phyloP scores from a whole-genome alignment of 768 basidiomycete genomes.

The Hygrophorus pudorinus region DNA sequence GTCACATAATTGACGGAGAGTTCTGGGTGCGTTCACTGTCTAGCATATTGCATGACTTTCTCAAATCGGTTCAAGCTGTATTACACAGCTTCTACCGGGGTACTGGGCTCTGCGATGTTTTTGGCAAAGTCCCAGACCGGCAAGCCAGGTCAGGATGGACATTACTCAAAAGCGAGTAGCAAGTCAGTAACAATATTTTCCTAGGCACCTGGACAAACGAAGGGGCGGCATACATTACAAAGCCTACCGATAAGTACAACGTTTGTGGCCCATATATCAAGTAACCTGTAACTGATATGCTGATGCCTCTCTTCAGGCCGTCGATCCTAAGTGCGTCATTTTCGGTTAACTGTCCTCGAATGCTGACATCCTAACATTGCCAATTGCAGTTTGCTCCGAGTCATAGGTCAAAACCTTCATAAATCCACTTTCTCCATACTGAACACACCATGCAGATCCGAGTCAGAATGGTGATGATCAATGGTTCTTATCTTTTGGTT shows the following conservation, averaged over 20 bases:
- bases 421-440: background rate
- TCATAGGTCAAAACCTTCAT: constrained; percentile 17
- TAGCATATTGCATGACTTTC: background rate
- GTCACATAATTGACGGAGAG: constrained; percentile 20
- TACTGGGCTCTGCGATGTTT: constrained; percentile 44
- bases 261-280: constrained; percentile 14
- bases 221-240: constrained; percentile 35
- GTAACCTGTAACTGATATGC: no score
- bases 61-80: constrained; percentile 29
- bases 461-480: no score
- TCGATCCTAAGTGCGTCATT: constrained; percentile 40
- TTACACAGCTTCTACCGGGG: constrained; percentile 47
- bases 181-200: background rate
- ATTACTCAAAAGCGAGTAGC: no score
- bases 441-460: no score
- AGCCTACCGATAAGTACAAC: constrained; percentile 31
- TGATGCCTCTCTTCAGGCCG: constrained; percentile 24
- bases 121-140: constrained; percentile 44
- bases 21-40: constrained; percentile 17
- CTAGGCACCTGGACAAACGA: constrained; percentile 33
- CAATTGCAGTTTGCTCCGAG: constrained; percentile 17
- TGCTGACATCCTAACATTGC: background rate
- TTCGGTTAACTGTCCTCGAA: background rate
- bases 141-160: constrained; percentile 21
- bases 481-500: no score